These are phyloP conservation scores for Candida nanaspora DNA, from an alignment of 805 yeast genomes.

Conservation along the genomic window DNA sequence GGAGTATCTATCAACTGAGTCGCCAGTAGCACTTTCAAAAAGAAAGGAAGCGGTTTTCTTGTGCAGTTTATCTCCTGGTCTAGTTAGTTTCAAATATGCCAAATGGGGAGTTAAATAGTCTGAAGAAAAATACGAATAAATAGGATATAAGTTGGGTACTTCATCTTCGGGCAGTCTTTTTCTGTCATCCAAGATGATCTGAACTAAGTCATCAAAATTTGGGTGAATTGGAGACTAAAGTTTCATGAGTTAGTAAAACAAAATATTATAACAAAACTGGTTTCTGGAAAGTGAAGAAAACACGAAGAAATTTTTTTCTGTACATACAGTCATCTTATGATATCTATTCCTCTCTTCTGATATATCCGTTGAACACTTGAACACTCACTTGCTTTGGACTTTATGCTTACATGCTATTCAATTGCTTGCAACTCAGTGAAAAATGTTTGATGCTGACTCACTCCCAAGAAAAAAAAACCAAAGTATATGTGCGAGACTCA, in stretches of 20 bases:
- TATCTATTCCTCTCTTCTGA: too few species aligned
- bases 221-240: constrained; percentile 41
- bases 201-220: constrained; percentile 34
- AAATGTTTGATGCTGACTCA: too few species aligned
- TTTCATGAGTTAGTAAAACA: too few species aligned
- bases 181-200: constrained; percentile 32
- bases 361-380: too few species aligned
- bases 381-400: too few species aligned
- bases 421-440: too few species aligned
- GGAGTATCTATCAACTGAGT: constrained; percentile 82
- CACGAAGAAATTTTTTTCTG: too few species aligned
- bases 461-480: too few species aligned
- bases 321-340: neutral
- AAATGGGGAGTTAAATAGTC: constrained; percentile 83
- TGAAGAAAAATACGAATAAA: constrained; percentile 65
- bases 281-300: too few species aligned
- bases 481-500: too few species aligned
- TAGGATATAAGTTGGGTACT: constrained; percentile 69
- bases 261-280: too few species aligned
- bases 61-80: constrained; percentile 46
- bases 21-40: constrained; percentile 90
- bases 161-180: constrained; percentile 11
- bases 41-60: constrained; percentile 64
- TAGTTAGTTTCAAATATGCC: constrained; percentile 79
- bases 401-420: too few species aligned